Evolutionary conservation across 345 rosid species (phyloP).

Genomic region (Firmiana major): DNA sequence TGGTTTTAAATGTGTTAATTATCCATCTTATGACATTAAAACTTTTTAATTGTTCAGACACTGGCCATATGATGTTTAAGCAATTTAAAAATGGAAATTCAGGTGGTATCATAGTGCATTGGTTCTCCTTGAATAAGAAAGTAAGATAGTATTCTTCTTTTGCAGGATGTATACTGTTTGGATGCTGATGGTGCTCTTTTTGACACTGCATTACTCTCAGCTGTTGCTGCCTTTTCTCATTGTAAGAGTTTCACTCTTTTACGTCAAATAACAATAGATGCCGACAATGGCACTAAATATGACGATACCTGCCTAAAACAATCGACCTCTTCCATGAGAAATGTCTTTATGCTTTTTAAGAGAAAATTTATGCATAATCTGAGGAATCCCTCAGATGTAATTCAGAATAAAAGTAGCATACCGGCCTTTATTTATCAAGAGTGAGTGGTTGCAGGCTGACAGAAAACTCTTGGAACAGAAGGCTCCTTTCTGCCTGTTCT

Average conservation of each 20-base stretch:
- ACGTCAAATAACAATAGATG: neutral
- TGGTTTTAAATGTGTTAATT: neutral
- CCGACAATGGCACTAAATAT: neutral
- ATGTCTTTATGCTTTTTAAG: neutral
- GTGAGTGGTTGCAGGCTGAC: neutral
- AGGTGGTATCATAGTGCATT: neutral
- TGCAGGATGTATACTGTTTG: constrained; percentile 85
- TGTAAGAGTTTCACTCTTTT: constrained; percentile 41
- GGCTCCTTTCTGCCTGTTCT: neutral
- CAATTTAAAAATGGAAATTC: neutral
- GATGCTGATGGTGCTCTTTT: constrained; percentile 96
- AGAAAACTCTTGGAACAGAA: neutral
- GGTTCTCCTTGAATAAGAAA: neutral
- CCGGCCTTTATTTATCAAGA: neutral
- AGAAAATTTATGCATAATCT: neutral
- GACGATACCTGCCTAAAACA: neutral
- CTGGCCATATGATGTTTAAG: neutral
- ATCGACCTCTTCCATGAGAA: neutral
- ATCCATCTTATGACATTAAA: neutral
- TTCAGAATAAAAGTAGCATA: neutral
- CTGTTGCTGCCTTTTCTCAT: constrained; percentile 75
- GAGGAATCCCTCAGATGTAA: neutral
- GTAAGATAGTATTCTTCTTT: constrained; percentile 5
- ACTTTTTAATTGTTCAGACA: neutral
- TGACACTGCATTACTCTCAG: constrained; percentile 88